Evolutionary conservation across 108 stramenopile species (phyloP), one percentile per base, ranked within the genome.

Genomic region (Discostella stelligeroides): DNA sequence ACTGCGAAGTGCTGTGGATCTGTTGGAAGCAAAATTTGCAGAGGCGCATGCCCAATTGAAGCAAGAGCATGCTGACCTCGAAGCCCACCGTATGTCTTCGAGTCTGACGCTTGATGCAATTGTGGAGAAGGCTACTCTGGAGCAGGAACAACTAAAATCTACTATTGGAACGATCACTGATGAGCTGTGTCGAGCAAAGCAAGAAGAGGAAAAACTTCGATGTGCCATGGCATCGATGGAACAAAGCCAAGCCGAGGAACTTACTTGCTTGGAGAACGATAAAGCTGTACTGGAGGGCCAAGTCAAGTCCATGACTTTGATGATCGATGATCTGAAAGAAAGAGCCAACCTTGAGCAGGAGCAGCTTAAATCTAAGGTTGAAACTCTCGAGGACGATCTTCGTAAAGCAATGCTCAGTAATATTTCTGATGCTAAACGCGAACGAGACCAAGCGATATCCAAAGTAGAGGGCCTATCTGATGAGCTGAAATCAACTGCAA

Each of bases 301-400:
- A 28, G 34, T 9, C 27, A 11, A 58, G 2, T 27, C 27, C 20
- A 38, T 20, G 57, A 58, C 37, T 15, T 15, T 34, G 18, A 27
- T 11, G 38, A 58, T 58, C 20, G 57, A 40, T 54, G 53, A 25
- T 54, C 7, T 13, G 13, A 54, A 54, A 23, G 24, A 28, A 7
- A 28, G 13, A 23, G 24, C 53, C 28, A 28, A 13, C 15, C 53
- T 7, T 7, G 53, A 54, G 25, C 24, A 54, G 28, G 57, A 58
- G 57, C 38, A 40, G 39, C 57, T 58, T 20, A 40, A 37, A 34
- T 37, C 57, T 5, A 58, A 58, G 57, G 34, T 58, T 38, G 20
- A 20, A 37, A 40, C 57, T 28, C 57, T 58, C 17, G 57, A 58
- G 20, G 57, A 40, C 17, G 37, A 58, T 8, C n/a, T 58, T 15